Evolutionary conservation across 352 stramenopile species (phyloP), one percentile per base, ranked within the genome.

Genomic region (Globisporangium nunn): DNA sequence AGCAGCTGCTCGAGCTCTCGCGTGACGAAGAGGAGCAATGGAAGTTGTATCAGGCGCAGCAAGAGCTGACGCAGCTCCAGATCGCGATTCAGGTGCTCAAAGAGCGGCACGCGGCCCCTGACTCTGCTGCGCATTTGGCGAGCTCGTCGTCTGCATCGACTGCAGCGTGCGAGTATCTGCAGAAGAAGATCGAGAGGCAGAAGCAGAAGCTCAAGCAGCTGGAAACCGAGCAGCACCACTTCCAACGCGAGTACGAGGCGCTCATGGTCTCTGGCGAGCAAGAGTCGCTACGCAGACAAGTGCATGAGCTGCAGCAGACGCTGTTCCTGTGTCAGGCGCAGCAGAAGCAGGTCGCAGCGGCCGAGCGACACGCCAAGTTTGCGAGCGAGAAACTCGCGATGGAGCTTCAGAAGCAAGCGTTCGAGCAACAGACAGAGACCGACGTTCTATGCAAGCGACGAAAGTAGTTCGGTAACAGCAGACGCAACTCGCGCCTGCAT

Each of bases 271-370:
- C 56, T n/a, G 71, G 71, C 10, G 59, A 72, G n/a, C 63, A 87
- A 47, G 74, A 90, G n/a, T 45, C 29, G 40, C 60, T 86, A n/a
- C 66, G 75, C 14, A 70, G 67, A 17, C 74, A 77, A 2, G 69
- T 81, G 3, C 78, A 86, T 28, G 80, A 90, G 61, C 70, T 90
- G 31, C 80, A 88, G 59, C 78, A 86, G 30, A 52, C 87, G 17
- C 63, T 87, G 39, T 90, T 88, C 58, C 51, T 88, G 11, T 90
- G 75, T 53, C 68, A 87, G 33, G 62, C 56, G 12, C 77, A 86
- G 59, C 60, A 70, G 50, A 74, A 73, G 31, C 75, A 87, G 45
- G 59, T 78, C 7, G 68, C 66, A 4, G 64, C 64, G 35, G 74
- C 77, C 1, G 64, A 88, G 47, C 63, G 64, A 12, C 59, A 67